Evolutionary conservation across 352 stramenopile genomes (phyloP), one percentile per base, ranked within the genome.

Genomic region (Globisporangium nunn): DNA sequence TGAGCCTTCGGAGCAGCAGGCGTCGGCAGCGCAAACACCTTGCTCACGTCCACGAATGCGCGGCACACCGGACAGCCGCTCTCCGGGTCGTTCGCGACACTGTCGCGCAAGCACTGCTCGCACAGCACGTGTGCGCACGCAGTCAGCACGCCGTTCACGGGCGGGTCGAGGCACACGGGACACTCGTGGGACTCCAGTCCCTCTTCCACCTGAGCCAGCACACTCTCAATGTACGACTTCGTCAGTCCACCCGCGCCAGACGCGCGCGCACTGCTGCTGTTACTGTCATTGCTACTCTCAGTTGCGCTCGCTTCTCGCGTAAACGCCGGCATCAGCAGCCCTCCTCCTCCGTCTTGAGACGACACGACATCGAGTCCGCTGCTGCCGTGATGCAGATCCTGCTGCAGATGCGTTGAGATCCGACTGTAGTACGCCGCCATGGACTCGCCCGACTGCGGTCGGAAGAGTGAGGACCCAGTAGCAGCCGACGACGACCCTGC

Each of bases 71-170:
- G 85, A 43, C 85, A 95, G n/a, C 74, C 78, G 31, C 65, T 69
- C 10, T 86, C 81, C 0, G 73, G 73, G 55, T 89, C 81, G 30
- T 68, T 81, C 2, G 60, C 66, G 23, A 91, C 58, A 54, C 73
- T 85, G 15, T 85, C 67, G 28, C 70, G 70, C 10, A 96, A 65
- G 57, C 89, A 97, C 12, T 76, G 45, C 5, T 81, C 67, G 49
- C 89, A 97, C 43, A 97, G 66, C 35, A 96, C 62, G 56, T 97
- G 87, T 0, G 81, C 83, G 58, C 89, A 97, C 2, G 79, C 68
- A 4, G 88, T 96, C 40, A 97, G 63, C 41, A 97, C 83, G 1
- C 82, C 82, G 0, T 68, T 39, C 10, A 70, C 59, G 14, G 86
- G 86, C 10, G 74, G 67, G 35, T 96, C 87, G 4, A 95, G 62